Percentiles rank a stretch among this genome's conserved stretches.
Conservation (phyloP, 1,284 basidiomycete genomes). For the Ceratorhiza oryzae-sativae region DNA sequence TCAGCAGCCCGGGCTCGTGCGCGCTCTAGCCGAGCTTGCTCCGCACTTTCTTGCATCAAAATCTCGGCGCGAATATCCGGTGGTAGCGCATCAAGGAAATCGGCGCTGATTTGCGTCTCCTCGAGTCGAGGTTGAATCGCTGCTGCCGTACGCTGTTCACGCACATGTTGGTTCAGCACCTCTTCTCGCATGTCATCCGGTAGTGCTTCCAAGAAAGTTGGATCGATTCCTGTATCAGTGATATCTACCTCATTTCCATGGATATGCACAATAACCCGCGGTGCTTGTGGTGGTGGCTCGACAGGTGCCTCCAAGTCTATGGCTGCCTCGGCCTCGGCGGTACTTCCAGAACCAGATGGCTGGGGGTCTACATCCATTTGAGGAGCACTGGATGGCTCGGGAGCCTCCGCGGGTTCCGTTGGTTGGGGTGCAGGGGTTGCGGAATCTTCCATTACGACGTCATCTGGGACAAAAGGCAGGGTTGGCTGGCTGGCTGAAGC, state of each 20-base stretch:
- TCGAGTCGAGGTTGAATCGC: constrained; percentile 69
- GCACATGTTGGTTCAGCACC: constrained; percentile 95
- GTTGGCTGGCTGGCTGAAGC: constrained; percentile 44
- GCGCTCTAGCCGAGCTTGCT: constrained; percentile 69
- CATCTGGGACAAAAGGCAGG: constrained; percentile 46
- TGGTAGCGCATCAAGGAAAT: constrained; percentile 96
- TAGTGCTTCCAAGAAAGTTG: constrained; percentile 95
- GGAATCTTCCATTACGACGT: constrained; percentile 29
- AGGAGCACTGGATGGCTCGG: constrained; percentile 24
- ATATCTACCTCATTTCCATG: constrained; percentile 97
- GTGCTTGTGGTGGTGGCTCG: constrained; percentile 45
- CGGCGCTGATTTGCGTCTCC: constrained; percentile 88
- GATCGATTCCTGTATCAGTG: constrained; percentile 98
- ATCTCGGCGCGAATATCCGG: constrained; percentile 97
- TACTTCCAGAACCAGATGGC: constrained; percentile 39
- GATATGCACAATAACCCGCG: constrained; percentile 84
- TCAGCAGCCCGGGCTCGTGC: constrained; percentile 55
- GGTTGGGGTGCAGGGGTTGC: constrained; percentile 1
- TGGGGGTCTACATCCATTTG: constrained; percentile 35
- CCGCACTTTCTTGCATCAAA: constrained; percentile 87
- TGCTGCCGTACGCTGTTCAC: constrained; percentile 80
- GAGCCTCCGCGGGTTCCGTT: constrained; percentile 5
- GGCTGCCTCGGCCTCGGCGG: constrained; percentile 45
- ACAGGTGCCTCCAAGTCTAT: constrained; percentile 42
- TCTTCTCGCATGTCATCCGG: constrained; percentile 99